Base-by-base conservation (phyloP, 1,284 basidiomycete genomes). In the Ceratobasidium sp. region DNA sequence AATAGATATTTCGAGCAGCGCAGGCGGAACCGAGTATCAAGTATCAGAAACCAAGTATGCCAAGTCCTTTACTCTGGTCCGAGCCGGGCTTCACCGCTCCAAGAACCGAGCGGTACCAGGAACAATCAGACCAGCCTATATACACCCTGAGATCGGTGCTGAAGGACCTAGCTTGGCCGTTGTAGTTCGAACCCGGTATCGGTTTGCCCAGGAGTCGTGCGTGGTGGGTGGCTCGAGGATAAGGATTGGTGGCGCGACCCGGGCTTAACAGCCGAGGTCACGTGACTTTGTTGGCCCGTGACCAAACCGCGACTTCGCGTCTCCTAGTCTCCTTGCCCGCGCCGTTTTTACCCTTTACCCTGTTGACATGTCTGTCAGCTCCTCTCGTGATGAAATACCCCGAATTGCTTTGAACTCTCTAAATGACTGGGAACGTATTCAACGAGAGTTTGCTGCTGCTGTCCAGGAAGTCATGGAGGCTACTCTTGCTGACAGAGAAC, bases 361-460 rank as follows among this genome's bases (percentile, higher is more conserved):
- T 31, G 87, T 37, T 88, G 90, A 80, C 14, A 69, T 56, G 53
- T 53, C 63, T 49, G 53, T 31, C 13, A 41, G 51, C 13, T 48
- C 66, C 37, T 49, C 43, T 39, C 39, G 76, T 1, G 69, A 74
- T 48, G 90, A 91, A 69, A 80, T 89, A 34, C 86, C 86, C 8
- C 87, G 90, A 48, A 85, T 92, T 27, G 89, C 89, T 19, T 83
- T 92, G 24, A 88, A 89, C 74, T 85, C 86, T 4, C 81, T 88
- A 13, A 83, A 87, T 43, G 88, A 90, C 78, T 92, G 89, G 90
- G 83, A 85, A 73, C 84, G 85, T 31, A 84, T 91, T 68, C 86
- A 87, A 76, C 77, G 80, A 51, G 86, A 86, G 78, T 87, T 88
- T 77, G 84, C 82, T 53, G 78, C 81, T 14, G 84, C 86, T 19